Percentiles rank a stretch among this genome's conserved stretches.
Conservation (phyloP, 2,329 filamentous ascomycete species). For the Claviceps spartinae region DNA sequence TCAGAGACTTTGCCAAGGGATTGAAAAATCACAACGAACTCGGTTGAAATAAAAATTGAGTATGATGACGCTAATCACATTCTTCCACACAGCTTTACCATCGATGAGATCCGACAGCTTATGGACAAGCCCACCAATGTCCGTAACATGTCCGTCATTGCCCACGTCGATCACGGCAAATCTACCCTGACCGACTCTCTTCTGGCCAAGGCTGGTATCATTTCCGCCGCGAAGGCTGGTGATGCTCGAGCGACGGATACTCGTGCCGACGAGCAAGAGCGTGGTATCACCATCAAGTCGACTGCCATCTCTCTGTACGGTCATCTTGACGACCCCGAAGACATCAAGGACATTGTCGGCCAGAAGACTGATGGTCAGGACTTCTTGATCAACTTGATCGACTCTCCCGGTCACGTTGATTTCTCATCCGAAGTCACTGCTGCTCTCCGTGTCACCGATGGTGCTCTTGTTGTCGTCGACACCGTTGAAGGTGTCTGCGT, state of each 20-base stretch:
- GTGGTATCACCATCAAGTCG: constrained; percentile 99
- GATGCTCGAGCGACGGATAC: constrained; percentile 95
- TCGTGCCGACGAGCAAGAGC: constrained; percentile 93
- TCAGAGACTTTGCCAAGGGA: too few species aligned
- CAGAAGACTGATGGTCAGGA: constrained; percentile 82
- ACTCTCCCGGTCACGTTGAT: constrained; percentile 99
- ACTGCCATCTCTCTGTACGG: constrained; percentile 98
- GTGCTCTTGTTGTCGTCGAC: constrained; percentile 99
- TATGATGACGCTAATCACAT: constrained; percentile 1
- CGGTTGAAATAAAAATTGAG: not conserved
- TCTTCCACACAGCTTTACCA: constrained; percentile 66
- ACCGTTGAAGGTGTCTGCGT: constrained; percentile 99
- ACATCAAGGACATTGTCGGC: constrained; percentile 86
- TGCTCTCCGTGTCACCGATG: constrained; percentile 98
- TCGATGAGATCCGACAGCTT: constrained; percentile 74
- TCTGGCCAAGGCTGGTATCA: constrained; percentile 98
- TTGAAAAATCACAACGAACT: too few species aligned
- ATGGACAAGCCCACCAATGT: constrained; percentile 71
- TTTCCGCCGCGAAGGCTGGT: constrained; percentile 94
- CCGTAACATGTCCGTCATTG: constrained; percentile 99
- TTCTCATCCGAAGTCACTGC: constrained; percentile 99
- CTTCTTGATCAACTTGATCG: constrained; percentile 99
- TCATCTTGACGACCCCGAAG: constrained; percentile 64
- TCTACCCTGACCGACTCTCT: constrained; percentile 99
- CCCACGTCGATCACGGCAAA: constrained; percentile 99